These are phyloP conservation scores for Fusarium armeniacum DNA, from an alignment of 2,329 filamentous ascomycete genomes.

Conservation along the genomic window DNA sequence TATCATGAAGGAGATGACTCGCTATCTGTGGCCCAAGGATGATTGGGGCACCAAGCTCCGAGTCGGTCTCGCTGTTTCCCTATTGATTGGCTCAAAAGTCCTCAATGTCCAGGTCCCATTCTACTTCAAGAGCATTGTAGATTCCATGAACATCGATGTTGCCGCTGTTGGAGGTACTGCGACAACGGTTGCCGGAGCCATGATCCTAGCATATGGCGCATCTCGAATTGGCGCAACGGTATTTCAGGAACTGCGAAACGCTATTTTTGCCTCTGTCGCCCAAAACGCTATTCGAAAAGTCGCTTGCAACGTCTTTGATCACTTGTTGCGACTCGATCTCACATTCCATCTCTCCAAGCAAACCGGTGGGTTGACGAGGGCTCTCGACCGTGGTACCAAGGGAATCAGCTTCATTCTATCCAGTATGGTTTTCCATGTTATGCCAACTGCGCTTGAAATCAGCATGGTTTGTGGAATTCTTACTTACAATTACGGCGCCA, in stretches of 20 bases:
- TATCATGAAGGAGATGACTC: constrained; percentile 97
- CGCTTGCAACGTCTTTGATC: constrained; percentile 91
- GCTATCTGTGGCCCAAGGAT: constrained; percentile 96
- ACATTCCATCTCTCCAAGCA: constrained; percentile 95
- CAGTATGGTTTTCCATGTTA: constrained; percentile 98
- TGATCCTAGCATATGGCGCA: constrained; percentile 93
- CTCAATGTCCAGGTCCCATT: constrained; percentile 98
- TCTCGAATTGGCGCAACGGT: constrained; percentile 89
- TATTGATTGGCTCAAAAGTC: constrained; percentile 92
- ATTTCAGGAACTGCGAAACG: constrained; percentile 94
- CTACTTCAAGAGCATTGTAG: constrained; percentile 98
- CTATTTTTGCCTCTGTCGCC: constrained; percentile 95
- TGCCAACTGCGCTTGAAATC: constrained; percentile 94
- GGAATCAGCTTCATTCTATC: constrained; percentile 97
- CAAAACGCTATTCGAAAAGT: constrained; percentile 96
- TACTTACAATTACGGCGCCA: constrained; percentile 93
- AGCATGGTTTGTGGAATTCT: constrained; percentile 95
- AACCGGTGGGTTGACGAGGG: constrained; percentile 92
- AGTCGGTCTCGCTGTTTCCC: constrained; percentile 84
- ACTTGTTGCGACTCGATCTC: constrained; percentile 88
- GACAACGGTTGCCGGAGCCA: constrained; percentile 87
- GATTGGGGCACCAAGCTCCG: constrained; percentile 79
- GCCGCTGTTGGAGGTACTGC: constrained; percentile 88
- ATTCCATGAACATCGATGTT: constrained; percentile 97
- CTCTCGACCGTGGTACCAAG: constrained; percentile 97